Evolutionary conservation across 2,329 filamentous ascomycete species (phyloP).

Genomic region (Fusarium sp.): DNA sequence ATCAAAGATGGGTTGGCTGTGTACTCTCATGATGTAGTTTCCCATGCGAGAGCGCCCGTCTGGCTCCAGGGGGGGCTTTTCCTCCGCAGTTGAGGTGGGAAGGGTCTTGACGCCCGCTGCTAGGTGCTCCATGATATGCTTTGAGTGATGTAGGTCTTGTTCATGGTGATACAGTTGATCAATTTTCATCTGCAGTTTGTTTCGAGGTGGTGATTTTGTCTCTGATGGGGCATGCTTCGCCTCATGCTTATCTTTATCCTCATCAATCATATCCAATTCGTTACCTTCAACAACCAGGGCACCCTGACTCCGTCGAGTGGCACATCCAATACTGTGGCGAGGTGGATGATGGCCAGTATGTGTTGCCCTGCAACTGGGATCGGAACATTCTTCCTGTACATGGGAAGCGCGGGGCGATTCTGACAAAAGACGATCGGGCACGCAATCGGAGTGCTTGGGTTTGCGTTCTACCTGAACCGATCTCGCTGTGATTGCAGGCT

Average conservation of each 20-base stretch:
- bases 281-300: not conserved
- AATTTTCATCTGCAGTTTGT: conserved; percentile 43
- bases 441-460: conserved; percentile 46
- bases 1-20: conserved; percentile 1
- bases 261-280: conserved; percentile 14
- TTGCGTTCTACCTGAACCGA: conserved; percentile 34
- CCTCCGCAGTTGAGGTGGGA: not conserved
- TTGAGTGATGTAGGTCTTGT: conserved; percentile 49
- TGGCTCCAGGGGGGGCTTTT: conserved; percentile 5
- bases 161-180: conserved; percentile 49
- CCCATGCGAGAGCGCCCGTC: conserved; percentile 1
- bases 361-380: conserved; percentile 45
- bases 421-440: conserved; percentile 40
- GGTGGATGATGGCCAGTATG: conserved; percentile 44
- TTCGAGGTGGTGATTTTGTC: conserved; percentile 9
- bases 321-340: conserved; percentile 51
- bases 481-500: conserved; percentile 39
- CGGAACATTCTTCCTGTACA: conserved; percentile 40
- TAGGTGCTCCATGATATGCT: conserved; percentile 52
- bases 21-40: not conserved
- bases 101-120: conserved; percentile 36
- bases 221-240: not conserved
- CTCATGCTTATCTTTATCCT: conserved; percentile 7
- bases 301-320: conserved; percentile 23
- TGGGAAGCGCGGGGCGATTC: conserved; percentile 17